These are phyloP conservation scores for Oldenlandia corymbosa DNA, from an alignment of 257 asterid genomes.

Conservation along the genomic window DNA sequence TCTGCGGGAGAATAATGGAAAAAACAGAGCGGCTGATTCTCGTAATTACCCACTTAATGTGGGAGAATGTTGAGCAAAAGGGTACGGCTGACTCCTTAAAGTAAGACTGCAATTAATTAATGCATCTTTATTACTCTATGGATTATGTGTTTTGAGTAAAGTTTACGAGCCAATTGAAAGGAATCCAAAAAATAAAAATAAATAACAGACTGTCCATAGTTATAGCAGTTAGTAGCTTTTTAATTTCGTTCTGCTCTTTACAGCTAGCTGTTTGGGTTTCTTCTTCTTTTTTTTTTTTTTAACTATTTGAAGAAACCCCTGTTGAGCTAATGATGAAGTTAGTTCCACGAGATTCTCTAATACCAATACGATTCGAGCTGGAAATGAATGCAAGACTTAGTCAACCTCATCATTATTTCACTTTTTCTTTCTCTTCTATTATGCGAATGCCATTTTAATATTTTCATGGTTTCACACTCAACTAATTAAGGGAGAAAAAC, in stretches of 20 bases:
- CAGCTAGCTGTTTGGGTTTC: too few relatives aligned
- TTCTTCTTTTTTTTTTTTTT: too few relatives aligned
- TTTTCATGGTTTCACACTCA: too few relatives aligned
- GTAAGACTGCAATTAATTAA: too few relatives aligned
- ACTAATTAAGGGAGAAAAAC: too few relatives aligned
- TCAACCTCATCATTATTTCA: not conserved
- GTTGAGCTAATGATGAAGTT: conserved; percentile 20
- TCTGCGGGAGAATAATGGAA: not conserved
- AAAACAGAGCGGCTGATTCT: too few relatives aligned
- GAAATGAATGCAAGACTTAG: not conserved
- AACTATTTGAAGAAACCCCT: conserved; percentile 3
- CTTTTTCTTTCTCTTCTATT: not conserved
- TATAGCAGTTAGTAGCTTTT: not conserved
- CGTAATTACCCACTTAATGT: too few relatives aligned
- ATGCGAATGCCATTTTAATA: too few relatives aligned
- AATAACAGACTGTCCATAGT: conserved; percentile 5
- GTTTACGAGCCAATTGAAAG: not conserved
- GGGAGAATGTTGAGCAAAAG: too few relatives aligned
- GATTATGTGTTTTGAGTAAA: not conserved
- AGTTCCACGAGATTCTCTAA: conserved; percentile 14
- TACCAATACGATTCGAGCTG: conserved; percentile 6
- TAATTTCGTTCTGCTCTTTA: not conserved
- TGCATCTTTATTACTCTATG: too few relatives aligned
- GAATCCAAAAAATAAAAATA: not conserved
- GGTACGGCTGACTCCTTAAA: not conserved